phyloP scores from a whole-genome alignment of 2,329 filamentous ascomycete species.

The Aspergillus fructus region DNA sequence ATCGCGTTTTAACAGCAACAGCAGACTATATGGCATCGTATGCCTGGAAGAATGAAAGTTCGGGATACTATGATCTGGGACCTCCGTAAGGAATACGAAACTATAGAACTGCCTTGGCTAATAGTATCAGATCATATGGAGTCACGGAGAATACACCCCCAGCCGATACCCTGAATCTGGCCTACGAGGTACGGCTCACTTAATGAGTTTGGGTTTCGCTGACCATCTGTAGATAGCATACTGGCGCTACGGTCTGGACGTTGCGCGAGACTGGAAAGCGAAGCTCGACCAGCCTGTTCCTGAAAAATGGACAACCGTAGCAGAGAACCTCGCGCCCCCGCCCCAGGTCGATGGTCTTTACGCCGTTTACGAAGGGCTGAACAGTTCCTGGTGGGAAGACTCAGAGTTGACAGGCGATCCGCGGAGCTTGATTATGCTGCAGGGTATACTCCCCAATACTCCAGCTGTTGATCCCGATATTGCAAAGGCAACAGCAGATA shows the following conservation, averaged over 20 bases:
- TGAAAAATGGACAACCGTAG: constrained; percentile 2
- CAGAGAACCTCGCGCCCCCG: constrained; percentile 4
- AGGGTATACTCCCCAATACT: constrained; percentile 15
- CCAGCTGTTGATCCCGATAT: constrained; percentile 6
- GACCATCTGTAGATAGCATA: constrained; percentile 10
- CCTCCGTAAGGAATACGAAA: constrained; percentile 8
- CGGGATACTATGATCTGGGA: constrained; percentile 17
- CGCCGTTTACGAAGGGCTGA: constrained; percentile 14
- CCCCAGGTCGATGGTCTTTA: constrained; percentile 11
- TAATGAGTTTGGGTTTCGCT: neutral
- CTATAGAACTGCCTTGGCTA: neutral
- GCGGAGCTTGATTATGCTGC: constrained; percentile 17
- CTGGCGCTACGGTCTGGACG: constrained; percentile 15
- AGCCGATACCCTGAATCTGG: constrained; percentile 9
- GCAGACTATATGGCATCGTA: constrained; percentile 17
- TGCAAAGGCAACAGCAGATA: constrained; percentile 10
- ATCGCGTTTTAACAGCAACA: constrained; percentile 10
- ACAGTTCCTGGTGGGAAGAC: constrained; percentile 17
- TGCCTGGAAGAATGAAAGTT: constrained; percentile 15
- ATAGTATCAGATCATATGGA: constrained; percentile 9
- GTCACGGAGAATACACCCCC: constrained; percentile 19
- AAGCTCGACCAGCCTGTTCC: constrained; percentile 8
- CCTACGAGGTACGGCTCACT: constrained; percentile 12
- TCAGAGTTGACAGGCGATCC: constrained; percentile 9
- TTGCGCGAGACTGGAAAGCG: constrained; percentile 11